These are phyloP conservation scores for Amyloporia xantha DNA, from an alignment of 768 basidiomycete genomes.

Conservation along the genomic window DNA sequence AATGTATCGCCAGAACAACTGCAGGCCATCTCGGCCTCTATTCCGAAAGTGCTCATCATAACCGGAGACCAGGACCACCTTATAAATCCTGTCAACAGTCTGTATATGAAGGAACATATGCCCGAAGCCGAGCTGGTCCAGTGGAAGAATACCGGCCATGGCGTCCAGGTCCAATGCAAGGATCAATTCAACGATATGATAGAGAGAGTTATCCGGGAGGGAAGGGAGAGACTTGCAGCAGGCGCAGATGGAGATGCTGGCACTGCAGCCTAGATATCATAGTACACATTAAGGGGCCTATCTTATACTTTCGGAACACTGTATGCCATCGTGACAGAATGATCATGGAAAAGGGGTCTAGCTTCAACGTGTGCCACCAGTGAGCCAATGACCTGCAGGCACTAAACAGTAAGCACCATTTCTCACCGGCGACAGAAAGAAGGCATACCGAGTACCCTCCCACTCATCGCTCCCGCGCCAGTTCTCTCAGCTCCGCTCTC, in stretches of 20 bases:
- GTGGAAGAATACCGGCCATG: constrained; percentile 64
- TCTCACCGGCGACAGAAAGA: too few species aligned
- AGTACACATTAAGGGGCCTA: too few species aligned
- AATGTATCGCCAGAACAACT: constrained; percentile 34
- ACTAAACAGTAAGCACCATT: too few species aligned
- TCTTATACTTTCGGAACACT: too few species aligned
- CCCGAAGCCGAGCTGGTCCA: constrained; percentile 44
- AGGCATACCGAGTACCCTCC: neutral
- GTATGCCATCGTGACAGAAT: too few species aligned
- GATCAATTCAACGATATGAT: constrained; percentile 49
- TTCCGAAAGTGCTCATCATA: constrained; percentile 63
- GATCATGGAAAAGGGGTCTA: too few species aligned
- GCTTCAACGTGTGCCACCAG: too few species aligned
- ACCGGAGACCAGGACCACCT: constrained; percentile 64
- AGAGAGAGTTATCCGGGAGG: constrained; percentile 51
- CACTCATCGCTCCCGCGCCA: constrained; percentile 26
- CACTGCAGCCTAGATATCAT: too few species aligned
- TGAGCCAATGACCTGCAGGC: too few species aligned
- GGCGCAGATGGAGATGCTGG: neutral
- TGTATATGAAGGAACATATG: constrained; percentile 50
- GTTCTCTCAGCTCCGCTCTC: constrained; percentile 32
- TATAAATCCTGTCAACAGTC: constrained; percentile 45
- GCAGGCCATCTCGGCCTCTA: constrained; percentile 32
- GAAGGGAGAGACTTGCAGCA: constrained; percentile 18
- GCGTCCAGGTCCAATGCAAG: constrained; percentile 42